Base-by-base conservation (phyloP, 2,329 filamentous ascomycete genomes). In the Venturia asperata region DNA sequence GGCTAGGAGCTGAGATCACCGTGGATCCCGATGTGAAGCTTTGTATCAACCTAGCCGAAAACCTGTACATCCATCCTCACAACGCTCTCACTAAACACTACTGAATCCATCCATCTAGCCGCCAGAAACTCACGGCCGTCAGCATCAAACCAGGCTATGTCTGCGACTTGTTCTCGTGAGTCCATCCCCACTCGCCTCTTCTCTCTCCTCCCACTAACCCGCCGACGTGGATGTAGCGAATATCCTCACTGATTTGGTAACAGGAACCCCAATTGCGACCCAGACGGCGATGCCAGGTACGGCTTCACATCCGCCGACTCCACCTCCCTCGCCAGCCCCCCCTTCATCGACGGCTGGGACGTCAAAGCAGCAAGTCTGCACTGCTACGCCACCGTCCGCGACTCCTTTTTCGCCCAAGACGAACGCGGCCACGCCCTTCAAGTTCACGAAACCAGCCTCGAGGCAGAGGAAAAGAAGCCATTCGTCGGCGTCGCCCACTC, bases 111-210 rank as follows among this genome's bases (percentile, higher is more conserved):
- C 1, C 1, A 52, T 27, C 3, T 3, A 52, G 47, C 27, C 21
- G n/a, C 47, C 47, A 52, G n/a, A 27, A 52, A 24, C 47, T 52
- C 47, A 24, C n/a, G 21, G 47, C 21, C 17, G 24, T 52, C 47
- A 27, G 6, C 4, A 52, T 52, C 13, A 11, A 27, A 24, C 7
- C n/a, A 24, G 47, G n/a, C 10, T 24, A 24, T n/a, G 27, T 21
- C n/a, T 52, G 47, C 47, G 47, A 52, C 24, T 52, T 52, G 2
- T 52, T 52, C n/a, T 24, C n/a, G n/a, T 52, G 47, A 52, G 47
- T 27, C 7, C 42, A 45, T 45, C 19, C 19, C 42, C 19, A 15
- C 3, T 45, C 42, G 15, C 42, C 19, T 19, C 42, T 19, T 45
- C 15, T 45, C 19, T 45, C 42, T 45, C 6, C 1, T 19, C 17